Percentiles rank a stretch among this genome's conserved stretches.
These are phyloP conservation scores for Lecanicillium sp. DNA, from an alignment of 2,329 filamentous ascomycete genomes.

Conservation along the genomic window DNA sequence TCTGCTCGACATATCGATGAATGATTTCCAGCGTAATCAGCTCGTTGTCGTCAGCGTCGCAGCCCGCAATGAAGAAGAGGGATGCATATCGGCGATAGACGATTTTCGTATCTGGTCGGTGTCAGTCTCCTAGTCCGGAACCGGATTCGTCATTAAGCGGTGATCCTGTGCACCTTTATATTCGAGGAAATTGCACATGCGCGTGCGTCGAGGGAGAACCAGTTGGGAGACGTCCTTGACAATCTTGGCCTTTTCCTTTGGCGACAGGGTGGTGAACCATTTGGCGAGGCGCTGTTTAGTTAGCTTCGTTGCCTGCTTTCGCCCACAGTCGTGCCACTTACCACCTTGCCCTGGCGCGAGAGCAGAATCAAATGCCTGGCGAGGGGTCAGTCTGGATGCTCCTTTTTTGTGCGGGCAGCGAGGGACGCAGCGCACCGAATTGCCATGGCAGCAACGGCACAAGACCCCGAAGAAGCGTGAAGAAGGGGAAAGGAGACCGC, in stretches of 20 bases:
- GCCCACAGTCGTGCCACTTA: constrained; percentile 45
- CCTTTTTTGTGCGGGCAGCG: constrained; percentile 10
- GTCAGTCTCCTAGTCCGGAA: neutral
- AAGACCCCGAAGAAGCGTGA: constrained; percentile 13
- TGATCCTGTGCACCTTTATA: constrained; percentile 89
- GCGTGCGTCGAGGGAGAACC: constrained; percentile 87
- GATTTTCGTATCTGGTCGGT: constrained; percentile 78
- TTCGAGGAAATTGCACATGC: constrained; percentile 99
- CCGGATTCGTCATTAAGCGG: neutral
- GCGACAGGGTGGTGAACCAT: constrained; percentile 97
- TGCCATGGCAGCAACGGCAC: constrained; percentile 31
- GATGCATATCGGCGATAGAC: constrained; percentile 98
- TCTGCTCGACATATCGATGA: constrained; percentile 98
- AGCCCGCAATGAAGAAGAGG: constrained; percentile 98
- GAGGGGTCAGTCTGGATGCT: constrained; percentile 11
- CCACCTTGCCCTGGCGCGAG: constrained; percentile 98
- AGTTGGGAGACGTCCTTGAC: constrained; percentile 99
- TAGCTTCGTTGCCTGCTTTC: constrained; percentile 14
- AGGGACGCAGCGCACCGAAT: constrained; percentile 34
- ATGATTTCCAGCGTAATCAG: constrained; percentile 97
- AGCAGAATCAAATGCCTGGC: constrained; percentile 94
- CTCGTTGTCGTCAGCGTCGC: constrained; percentile 95
- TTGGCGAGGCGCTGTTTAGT: constrained; percentile 80
- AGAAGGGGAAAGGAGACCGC: neutral
- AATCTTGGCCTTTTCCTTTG: constrained; percentile 98